Evolutionary conservation across 306 rosid genomes (phyloP), one percentile per base, ranked within the genome.

Genomic region (Glycine tomentella): DNA sequence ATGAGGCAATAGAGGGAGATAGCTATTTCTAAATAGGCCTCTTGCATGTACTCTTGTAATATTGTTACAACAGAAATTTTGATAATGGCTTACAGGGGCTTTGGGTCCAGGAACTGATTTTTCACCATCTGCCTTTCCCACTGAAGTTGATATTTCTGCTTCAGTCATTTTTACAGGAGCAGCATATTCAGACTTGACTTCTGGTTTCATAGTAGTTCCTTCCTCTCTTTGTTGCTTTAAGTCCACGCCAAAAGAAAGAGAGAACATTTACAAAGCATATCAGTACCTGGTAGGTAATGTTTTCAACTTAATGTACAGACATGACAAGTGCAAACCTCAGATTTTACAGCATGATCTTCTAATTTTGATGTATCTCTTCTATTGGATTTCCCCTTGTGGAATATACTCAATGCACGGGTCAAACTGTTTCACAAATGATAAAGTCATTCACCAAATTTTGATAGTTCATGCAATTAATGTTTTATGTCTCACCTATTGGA

Each of bases 371-470:
- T 67, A 61, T 83, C 91, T 77, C 83, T 90, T 83, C 87, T 91
- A 68, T 52, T 55, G 15, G 74, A 89, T 86, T 89, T 92, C 17
- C 89, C 90, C 81, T 88, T 84, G 48, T 90, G 94, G 88, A 93
- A 95, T 83, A 95, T 88, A 76, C 82, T 74, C 90, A 93, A 61
- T 59, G 93, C 98, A 82, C 84, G 98, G 72, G 97, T 92, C 86
- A 95, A 92, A 85, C 99, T 93, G 93, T 86, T 84, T 66, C 58
- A 77, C 62, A 82, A 31, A 59, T 3, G 80, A 80, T 69, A 56
- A 8, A 33, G 72, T 82, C 67, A 87, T 84, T 15, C 56, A 56
- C 42, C 7, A 57, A 65, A 49, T 15, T 7, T 10, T 9, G 59
- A 45, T 20, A 76, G 38, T 70, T 69, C 11, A 52, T 36, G 75